Conservation (phyloP, 768 basidiomycete species). For the Leccinum longicurvipes region DNA sequence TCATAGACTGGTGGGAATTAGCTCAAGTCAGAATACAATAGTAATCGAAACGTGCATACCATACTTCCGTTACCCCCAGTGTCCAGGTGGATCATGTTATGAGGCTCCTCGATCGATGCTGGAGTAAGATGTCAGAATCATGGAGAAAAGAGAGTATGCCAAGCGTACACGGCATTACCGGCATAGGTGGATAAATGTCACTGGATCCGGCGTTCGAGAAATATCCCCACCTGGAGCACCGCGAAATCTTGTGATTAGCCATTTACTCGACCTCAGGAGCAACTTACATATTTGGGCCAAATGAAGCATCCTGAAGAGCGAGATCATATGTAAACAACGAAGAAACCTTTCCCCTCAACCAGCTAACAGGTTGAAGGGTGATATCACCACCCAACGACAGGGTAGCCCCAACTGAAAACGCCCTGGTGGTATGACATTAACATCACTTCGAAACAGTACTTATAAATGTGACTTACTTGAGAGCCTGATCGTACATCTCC, state of each 20-base stretch:
- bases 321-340: slow-evolving; percentile 16
- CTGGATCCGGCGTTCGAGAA: slow-evolving; percentile 2
- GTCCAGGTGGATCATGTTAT: slow-evolving; percentile 19
- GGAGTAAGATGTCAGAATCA: background rate
- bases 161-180: slow-evolving; percentile 6
- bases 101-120: slow-evolving; percentile 20
- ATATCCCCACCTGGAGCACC: slow-evolving; percentile 16
- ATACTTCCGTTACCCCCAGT: slow-evolving; percentile 15
- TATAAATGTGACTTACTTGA: slow-evolving; percentile 4
- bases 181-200: slow-evolving; percentile 2
- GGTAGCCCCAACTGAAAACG: slow-evolving; percentile 2
- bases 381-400: background rate
- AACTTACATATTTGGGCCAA: slow-evolving; percentile 18
- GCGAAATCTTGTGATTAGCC: background rate
- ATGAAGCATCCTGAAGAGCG: slow-evolving; percentile 3
- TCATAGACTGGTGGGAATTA: slow-evolving; percentile 2
- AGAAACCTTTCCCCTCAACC: slow-evolving; percentile 18
- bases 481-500: slow-evolving; percentile 13
- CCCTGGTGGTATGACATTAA: background rate
- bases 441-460: too few relatives aligned
- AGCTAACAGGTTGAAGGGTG: slow-evolving; percentile 1
- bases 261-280: background rate
- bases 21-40: background rate
- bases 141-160: background rate
- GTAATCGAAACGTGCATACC: slow-evolving; percentile 3